These are phyloP conservation scores for Perilla frutescens DNA, from an alignment of 257 asterid genomes.

Conservation along the genomic window DNA sequence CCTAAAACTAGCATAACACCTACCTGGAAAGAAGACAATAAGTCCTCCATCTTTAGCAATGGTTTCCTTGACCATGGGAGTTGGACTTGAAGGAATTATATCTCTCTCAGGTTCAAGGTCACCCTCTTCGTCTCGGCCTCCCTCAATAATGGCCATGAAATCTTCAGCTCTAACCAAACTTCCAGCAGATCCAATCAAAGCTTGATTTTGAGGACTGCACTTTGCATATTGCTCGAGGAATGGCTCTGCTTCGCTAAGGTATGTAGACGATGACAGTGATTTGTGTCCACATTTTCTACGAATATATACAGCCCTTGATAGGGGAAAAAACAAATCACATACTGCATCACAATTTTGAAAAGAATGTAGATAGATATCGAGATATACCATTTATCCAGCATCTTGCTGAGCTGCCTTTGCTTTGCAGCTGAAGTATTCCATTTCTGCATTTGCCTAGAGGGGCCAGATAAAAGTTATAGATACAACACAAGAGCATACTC, in stretches of 20 bases:
- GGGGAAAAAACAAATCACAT: conserved; percentile 32
- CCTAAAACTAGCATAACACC: conserved; percentile 20
- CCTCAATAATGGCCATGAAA: conserved; percentile 77
- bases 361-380: conserved; percentile 35
- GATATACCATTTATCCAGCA: conserved; percentile 96
- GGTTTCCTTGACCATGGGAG: conserved; percentile 58
- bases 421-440: conserved; percentile 95
- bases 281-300: conserved; percentile 80
- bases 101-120: conserved; percentile 76
- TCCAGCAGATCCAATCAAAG: conserved; percentile 93
- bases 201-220: conserved; percentile 88
- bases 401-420: conserved; percentile 79
- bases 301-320: conserved; percentile 76
- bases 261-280: conserved; percentile 72
- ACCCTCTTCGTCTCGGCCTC: conserved; percentile 89
- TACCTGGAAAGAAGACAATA: conserved; percentile 96
- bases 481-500: conserved; percentile 21
- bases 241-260: conserved; percentile 95
- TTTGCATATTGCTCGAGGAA: conserved; percentile 93
- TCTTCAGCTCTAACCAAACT: conserved; percentile 83
- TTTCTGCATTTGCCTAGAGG: conserved; percentile 88
- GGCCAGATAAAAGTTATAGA: conserved; percentile 39
- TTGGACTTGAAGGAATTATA: conserved; percentile 54
- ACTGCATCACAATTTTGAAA: conserved; percentile 35
- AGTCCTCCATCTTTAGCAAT: conserved; percentile 83